Percentiles rank a stretch among this genome's conserved stretches.
These are phyloP conservation scores for Suillus paluster DNA, from an alignment of 768 basidiomycete genomes.

Conservation along the genomic window DNA sequence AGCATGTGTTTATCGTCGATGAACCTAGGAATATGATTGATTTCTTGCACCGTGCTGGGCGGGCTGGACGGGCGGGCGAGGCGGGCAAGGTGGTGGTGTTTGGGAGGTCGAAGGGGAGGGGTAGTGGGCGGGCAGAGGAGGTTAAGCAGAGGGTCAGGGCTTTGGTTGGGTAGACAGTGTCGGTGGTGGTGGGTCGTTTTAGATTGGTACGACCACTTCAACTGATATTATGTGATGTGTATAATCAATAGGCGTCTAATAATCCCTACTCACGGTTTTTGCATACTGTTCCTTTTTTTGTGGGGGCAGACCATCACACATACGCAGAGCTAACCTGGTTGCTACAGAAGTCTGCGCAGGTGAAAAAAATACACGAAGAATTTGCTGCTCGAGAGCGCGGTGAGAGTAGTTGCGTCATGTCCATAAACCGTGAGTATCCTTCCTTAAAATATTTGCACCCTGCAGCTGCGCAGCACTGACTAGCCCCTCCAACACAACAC, in stretches of 20 bases:
- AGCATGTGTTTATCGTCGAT: constrained; percentile 86
- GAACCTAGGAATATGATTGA: constrained; percentile 90
- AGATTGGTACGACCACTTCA: neutral
- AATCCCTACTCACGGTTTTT: constrained; percentile 4
- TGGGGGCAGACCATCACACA: neutral
- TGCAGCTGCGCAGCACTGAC: neutral
- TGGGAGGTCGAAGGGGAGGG: constrained; percentile 69
- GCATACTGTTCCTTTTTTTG: neutral
- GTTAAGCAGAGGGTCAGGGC: constrained; percentile 55
- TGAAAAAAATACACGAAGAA: neutral
- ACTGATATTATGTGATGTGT: neutral
- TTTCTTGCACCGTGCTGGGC: constrained; percentile 89
- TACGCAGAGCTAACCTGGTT: neutral
- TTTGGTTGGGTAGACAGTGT: constrained; percentile 30
- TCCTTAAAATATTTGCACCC: neutral
- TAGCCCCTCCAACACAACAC: neutral
- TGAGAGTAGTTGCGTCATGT: neutral
- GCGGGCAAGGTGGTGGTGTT: constrained; percentile 77
- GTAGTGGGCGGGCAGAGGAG: constrained; percentile 55
- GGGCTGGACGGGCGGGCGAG: constrained; percentile 77
- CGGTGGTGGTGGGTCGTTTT: neutral
- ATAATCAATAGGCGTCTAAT: neutral
- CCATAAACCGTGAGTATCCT: neutral
- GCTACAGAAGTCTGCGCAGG: neutral
- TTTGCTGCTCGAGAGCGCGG: neutral